phyloP scores from a whole-genome alignment of 2,329 filamentous ascomycete genomes.

The Cordyceps javanica region DNA sequence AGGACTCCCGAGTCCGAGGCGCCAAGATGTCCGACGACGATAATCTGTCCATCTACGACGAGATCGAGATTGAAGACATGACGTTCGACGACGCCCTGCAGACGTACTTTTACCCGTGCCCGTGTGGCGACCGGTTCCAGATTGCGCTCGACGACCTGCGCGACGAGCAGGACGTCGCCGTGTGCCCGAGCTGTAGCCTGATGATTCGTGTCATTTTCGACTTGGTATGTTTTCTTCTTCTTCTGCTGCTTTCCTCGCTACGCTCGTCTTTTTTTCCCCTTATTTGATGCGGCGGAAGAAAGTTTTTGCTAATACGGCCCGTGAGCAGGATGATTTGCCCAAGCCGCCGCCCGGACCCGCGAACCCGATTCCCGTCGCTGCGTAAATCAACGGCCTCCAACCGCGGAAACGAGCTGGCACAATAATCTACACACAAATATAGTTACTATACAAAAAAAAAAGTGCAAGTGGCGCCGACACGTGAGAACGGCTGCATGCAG shows the following conservation, averaged over 20 bases:
- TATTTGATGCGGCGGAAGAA: neutral
- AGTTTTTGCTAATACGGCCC: neutral
- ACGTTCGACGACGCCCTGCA: conserved; percentile 76
- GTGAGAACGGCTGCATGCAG: neutral
- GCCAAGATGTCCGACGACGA: conserved; percentile 54
- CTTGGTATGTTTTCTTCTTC: conserved; percentile 45
- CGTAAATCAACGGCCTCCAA: conserved; percentile 24
- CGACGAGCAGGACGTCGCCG: conserved; percentile 89
- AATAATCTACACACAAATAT: too few species aligned
- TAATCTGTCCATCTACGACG: conserved; percentile 77
- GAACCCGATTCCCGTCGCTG: conserved; percentile 33
- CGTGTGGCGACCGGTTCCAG: conserved; percentile 94
- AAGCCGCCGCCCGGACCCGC: conserved; percentile 29
- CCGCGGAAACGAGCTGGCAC: neutral
- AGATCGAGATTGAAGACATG: conserved; percentile 99
- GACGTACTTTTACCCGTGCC: conserved; percentile 94
- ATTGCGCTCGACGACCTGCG: conserved; percentile 77
- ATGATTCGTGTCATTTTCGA: conserved; percentile 97
- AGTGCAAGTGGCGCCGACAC: neutral
- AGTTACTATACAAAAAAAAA: too few species aligned
- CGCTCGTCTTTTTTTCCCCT: neutral
- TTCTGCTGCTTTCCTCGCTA: neutral
- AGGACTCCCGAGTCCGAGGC: neutral
- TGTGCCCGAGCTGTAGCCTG: conserved; percentile 93
- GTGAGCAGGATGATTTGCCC: conserved; percentile 39